Conservation (phyloP, 176 grass and related monocot species). For the Avena atlantica region DNA sequence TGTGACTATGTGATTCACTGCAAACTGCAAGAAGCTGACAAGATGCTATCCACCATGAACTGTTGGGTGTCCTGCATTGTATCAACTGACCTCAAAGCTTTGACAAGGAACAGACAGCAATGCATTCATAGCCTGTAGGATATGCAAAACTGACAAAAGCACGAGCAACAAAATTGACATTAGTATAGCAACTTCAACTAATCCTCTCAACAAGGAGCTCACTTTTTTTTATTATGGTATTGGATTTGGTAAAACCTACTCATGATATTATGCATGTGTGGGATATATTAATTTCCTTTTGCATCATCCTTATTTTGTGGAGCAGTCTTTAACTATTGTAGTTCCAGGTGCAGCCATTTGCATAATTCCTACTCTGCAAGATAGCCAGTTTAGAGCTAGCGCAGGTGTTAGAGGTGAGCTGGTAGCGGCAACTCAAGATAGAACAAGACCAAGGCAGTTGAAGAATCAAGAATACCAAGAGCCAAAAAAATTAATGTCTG, state of each 20-base stretch:
- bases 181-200: neutral
- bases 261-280: neutral
- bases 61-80: neutral
- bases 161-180: neutral
- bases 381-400: neutral
- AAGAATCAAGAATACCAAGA: neutral
- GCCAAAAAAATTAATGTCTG: neutral
- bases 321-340: neutral
- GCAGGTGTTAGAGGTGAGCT: neutral
- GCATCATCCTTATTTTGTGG: neutral
- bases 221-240: neutral
- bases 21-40: neutral
- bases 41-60: neutral
- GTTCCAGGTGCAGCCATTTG: neutral
- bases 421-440: neutral
- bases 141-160: neutral
- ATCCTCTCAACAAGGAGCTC: neutral
- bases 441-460: neutral
- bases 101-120: neutral
- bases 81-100: neutral
- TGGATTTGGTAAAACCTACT: neutral
- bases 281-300: neutral
- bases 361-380: neutral
- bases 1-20: neutral
- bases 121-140: neutral